These are phyloP conservation scores for Triticum timopheevii DNA, from an alignment of 176 grass and related monocot species.

Conservation along the genomic window DNA sequence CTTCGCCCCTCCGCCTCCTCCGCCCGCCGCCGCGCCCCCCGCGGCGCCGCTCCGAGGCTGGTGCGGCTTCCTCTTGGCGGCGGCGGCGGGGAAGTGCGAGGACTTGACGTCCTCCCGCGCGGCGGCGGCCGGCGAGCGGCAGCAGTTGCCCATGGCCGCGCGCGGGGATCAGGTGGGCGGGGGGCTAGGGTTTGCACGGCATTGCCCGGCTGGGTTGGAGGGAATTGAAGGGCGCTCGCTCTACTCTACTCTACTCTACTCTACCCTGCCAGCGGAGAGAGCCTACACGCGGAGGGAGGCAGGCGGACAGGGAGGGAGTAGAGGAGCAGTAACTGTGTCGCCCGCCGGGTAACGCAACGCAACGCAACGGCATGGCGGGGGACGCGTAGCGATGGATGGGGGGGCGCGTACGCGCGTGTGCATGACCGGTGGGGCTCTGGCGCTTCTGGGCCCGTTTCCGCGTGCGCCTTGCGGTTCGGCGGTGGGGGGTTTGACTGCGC, in stretches of 20 bases:
- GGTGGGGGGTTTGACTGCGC: not conserved
- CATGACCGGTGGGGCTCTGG: not conserved
- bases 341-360: slow-evolving; percentile 18
- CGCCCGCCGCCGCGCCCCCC: slow-evolving; percentile 22
- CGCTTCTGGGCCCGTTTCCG: not conserved
- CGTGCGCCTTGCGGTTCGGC: not conserved
- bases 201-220: slow-evolving; percentile 30
- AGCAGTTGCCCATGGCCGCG: slow-evolving; percentile 90
- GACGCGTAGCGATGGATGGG: not conserved
- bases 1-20: slow-evolving; percentile 24
- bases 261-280: not conserved
- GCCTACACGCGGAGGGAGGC: not conserved
- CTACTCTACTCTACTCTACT: not conserved
- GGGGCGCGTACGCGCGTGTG: not conserved
- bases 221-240: not conserved
- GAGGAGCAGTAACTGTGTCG: slow-evolving; percentile 43
- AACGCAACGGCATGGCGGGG: slow-evolving; percentile 14
- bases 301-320: not conserved
- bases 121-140: slow-evolving; percentile 87
- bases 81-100: slow-evolving; percentile 60
- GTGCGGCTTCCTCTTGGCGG: slow-evolving; percentile 61
- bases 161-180: slow-evolving; percentile 15
- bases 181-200: slow-evolving; percentile 56
- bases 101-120: slow-evolving; percentile 92
- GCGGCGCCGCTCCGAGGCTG: slow-evolving; percentile 47